These are phyloP conservation scores for Fragaria ananassa DNA, from an alignment of 306 rosid species.

Conservation along the genomic window DNA sequence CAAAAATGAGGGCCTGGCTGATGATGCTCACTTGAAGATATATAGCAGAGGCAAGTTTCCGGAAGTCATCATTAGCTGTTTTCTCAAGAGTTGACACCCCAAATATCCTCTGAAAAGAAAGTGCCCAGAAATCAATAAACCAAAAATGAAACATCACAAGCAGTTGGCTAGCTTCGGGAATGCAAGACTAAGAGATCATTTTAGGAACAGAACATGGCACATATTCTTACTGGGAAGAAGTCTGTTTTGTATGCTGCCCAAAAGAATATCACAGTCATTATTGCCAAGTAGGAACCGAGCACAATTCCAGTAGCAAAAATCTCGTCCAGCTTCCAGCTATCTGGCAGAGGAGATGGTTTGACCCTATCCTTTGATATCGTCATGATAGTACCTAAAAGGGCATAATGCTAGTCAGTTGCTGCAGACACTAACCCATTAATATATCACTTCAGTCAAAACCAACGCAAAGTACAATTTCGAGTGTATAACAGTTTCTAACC, in stretches of 20 bases:
- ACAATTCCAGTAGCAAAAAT: constrained; percentile 89
- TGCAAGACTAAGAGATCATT: not conserved
- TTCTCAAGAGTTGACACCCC: constrained; percentile 85
- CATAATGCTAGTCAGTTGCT: constrained; percentile 15
- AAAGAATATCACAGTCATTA: constrained; percentile 98
- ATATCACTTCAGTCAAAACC: not conserved
- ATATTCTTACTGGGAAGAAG: constrained; percentile 81
- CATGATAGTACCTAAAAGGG: constrained; percentile 83
- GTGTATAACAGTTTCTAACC: not conserved
- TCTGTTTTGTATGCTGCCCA: constrained; percentile 92
- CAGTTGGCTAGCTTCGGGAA: not conserved
- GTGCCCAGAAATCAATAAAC: constrained; percentile 20
- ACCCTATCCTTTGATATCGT: constrained; percentile 96
- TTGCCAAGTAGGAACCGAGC: constrained; percentile 94
- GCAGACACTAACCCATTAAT: not conserved
- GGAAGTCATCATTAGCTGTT: constrained; percentile 71
- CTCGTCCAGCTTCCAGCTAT: constrained; percentile 96
- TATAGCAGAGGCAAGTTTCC: constrained; percentile 91
- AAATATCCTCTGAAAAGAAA: constrained; percentile 57
- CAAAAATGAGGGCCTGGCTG: constrained; percentile 97
- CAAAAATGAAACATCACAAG: not conserved
- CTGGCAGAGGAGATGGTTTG: constrained; percentile 96
- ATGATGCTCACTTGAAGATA: constrained; percentile 98
- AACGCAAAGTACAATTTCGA: not conserved
- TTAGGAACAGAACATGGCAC: constrained; percentile 7